phyloP scores from a whole-genome alignment of 2,329 filamentous ascomycete species.

The Didymella lethalis region DNA sequence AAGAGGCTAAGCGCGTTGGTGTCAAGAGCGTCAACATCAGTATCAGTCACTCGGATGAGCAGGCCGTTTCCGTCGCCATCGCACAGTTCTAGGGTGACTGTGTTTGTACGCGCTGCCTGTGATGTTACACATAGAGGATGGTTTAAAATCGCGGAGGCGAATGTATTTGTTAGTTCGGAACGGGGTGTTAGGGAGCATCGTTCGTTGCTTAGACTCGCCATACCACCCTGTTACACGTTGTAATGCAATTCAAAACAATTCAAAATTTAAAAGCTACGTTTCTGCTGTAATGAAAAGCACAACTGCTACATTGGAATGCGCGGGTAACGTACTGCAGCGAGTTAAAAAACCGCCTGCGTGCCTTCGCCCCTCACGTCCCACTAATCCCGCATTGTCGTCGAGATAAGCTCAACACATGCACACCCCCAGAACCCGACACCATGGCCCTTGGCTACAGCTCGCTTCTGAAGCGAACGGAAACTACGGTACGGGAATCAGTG shows the following conservation, averaged over 20 bases:
- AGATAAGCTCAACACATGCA: constrained; percentile 26
- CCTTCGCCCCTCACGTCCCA: constrained; percentile 11
- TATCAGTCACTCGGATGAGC: constrained; percentile 93
- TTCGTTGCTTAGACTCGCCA: constrained; percentile 12
- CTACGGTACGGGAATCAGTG: constrained; percentile 24
- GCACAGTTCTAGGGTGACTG: constrained; percentile 69
- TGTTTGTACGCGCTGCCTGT: not conserved
- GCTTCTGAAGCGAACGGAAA: constrained; percentile 24
- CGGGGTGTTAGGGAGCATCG: constrained; percentile 14
- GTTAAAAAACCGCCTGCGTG: constrained; percentile 8
- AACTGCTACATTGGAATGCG: not conserved
- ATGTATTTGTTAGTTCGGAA: constrained; percentile 13
- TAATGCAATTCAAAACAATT: constrained; percentile 17
- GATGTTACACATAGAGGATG: constrained; percentile 1
- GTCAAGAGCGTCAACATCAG: constrained; percentile 90
- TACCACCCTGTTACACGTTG: constrained; percentile 18
- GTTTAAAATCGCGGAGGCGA: not conserved
- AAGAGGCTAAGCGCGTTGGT: constrained; percentile 83
- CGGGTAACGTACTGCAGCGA: not conserved
- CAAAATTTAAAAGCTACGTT: not conserved
- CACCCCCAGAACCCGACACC: constrained; percentile 19
- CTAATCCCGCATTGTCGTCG: constrained; percentile 12
- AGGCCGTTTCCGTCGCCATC: constrained; percentile 93
- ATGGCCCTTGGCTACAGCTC: constrained; percentile 23
- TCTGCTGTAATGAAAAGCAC: not conserved